Conservation (phyloP, 148 eudicot species). For the Vaccinium myrtillus region DNA sequence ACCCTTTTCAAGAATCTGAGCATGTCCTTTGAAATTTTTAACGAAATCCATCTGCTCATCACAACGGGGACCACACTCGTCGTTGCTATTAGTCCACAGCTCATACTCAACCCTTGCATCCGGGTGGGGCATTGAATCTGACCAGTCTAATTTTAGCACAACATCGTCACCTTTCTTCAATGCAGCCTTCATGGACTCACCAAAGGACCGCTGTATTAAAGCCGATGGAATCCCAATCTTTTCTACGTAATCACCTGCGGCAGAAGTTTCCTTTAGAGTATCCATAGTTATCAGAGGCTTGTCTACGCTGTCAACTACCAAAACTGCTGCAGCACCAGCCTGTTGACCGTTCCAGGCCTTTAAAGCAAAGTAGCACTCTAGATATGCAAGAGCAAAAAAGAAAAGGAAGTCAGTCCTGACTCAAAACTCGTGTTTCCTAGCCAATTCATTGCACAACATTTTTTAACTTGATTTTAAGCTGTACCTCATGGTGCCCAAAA, state of each 20-base stretch:
- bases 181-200: conserved; percentile 52
- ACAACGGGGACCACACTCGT: conserved; percentile 88
- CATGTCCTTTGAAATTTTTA: conserved; percentile 89
- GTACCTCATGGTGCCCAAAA: not conserved
- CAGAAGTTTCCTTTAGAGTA: conserved; percentile 65
- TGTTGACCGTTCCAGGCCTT: conserved; percentile 95
- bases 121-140: conserved; percentile 95
- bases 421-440: not conserved
- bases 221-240: conserved; percentile 75
- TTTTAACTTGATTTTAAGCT: not conserved
- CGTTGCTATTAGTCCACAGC: conserved; percentile 95
- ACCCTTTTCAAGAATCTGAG: conserved; percentile 84
- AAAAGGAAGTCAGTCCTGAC: not conserved
- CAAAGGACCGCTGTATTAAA: conserved; percentile 53
- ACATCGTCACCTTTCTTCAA: conserved; percentile 53
- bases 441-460: not conserved
- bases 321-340: conserved; percentile 88
- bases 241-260: conserved; percentile 68
- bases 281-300: conserved; percentile 95
- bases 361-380: conserved; percentile 86
- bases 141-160: conserved; percentile 84
- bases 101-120: conserved; percentile 88
- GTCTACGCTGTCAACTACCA: conserved; percentile 70
- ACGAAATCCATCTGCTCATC: conserved; percentile 87
- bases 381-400: not conserved